Evolutionary conservation across 2,329 filamentous ascomycete species (phyloP).

Genomic region (Aspergillus sclerotialis): DNA sequence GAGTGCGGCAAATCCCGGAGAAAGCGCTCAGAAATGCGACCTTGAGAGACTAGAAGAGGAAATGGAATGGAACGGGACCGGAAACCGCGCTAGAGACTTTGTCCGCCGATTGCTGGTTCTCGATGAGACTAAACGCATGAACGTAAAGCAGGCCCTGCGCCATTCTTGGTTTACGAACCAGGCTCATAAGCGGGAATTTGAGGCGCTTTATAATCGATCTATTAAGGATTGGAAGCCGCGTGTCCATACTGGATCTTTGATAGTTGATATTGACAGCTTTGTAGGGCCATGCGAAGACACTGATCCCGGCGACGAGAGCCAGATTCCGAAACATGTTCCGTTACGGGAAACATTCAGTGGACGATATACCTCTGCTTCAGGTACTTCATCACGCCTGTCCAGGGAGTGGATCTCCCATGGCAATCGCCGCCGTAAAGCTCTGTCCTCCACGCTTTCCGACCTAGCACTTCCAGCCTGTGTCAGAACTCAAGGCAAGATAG

Average conservation of each 20-base stretch:
- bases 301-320: not conserved
- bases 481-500: not conserved
- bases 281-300: no score
- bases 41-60: conserved; percentile 39
- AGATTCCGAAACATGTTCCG: not conserved
- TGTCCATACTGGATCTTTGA: conserved; percentile 3
- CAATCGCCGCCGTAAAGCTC: not conserved
- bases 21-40: conserved; percentile 33
- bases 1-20: conserved; percentile 17
- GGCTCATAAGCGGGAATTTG: conserved; percentile 40
- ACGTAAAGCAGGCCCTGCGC: conserved; percentile 45
- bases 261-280: conserved; percentile 8
- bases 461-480: conserved; percentile 17
- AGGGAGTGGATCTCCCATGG: no score
- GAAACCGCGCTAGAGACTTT: conserved; percentile 45
- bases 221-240: conserved; percentile 46
- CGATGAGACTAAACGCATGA: conserved; percentile 45
- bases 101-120: conserved; percentile 45
- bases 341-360: not conserved
- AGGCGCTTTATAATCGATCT: conserved; percentile 44
- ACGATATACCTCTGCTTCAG: not conserved
- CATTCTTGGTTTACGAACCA: conserved; percentile 53
- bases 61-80: conserved; percentile 36
- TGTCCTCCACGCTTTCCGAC: conserved; percentile 18
- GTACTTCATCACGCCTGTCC: not conserved